Percentiles rank a stretch among this genome's conserved stretches.
Evolutionary conservation across 495 filamentous ascomycete genomes (phyloP).

Genomic region (Cryomyces minteri): DNA sequence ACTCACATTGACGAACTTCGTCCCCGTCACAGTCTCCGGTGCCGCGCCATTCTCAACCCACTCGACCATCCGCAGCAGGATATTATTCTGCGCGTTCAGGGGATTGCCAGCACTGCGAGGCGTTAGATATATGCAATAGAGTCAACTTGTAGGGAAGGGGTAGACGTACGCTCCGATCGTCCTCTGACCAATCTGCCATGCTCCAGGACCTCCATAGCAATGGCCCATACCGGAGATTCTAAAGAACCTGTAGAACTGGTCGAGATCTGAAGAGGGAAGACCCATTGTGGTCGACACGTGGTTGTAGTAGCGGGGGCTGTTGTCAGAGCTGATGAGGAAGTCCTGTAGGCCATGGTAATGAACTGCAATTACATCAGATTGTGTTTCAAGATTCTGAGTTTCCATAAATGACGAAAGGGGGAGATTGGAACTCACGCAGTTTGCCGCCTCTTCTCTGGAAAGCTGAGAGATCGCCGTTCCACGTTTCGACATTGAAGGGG

Average conservation of each 20-base stretch:
- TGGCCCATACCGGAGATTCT: constrained; percentile 37
- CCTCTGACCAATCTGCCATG: constrained; percentile 27
- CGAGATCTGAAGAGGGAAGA: constrained; percentile 21
- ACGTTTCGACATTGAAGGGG: constrained; percentile 30
- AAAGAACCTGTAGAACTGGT: constrained; percentile 44
- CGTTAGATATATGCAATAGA: constrained; percentile 2
- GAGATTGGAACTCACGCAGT: neutral
- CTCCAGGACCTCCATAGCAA: constrained; percentile 32
- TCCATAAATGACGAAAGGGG: too few relatives aligned
- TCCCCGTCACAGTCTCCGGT: constrained; percentile 14
- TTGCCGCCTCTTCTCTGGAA: constrained; percentile 13
- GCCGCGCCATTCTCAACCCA: constrained; percentile 30
- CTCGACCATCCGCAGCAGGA: constrained; percentile 27
- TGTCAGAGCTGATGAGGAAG: constrained; percentile 10
- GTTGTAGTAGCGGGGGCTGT: constrained; percentile 14
- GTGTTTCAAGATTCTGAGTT: too few relatives aligned
- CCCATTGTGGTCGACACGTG: constrained; percentile 28
- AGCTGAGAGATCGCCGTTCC: constrained; percentile 19
- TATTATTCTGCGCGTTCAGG: constrained; percentile 25
- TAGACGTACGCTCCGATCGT: neutral
- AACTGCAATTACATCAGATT: neutral
- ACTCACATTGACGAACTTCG: constrained; percentile 6
- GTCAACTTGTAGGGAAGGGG: neutral
- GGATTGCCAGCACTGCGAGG: constrained; percentile 21
- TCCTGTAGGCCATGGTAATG: constrained; percentile 17